Conservation (phyloP, 73 alveolate species). For the Tetrahymena borealis region DNA sequence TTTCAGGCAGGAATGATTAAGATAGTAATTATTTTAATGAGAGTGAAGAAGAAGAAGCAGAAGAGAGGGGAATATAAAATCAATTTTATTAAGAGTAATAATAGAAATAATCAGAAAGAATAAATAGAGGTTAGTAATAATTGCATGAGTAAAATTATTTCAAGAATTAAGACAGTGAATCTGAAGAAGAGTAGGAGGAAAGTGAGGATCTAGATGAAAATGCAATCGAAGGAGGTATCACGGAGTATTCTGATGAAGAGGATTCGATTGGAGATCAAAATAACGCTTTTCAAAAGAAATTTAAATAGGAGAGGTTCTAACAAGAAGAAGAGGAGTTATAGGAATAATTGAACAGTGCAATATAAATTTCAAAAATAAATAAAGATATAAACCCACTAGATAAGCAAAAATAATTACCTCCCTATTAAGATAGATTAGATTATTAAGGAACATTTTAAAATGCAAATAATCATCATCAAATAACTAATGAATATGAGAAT, state of each 20-base stretch:
- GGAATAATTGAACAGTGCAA: background rate
- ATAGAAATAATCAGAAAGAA: too few relatives aligned
- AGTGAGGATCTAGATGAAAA: background rate
- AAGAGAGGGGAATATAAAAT: too few relatives aligned
- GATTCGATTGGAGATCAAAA: background rate
- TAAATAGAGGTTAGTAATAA: too few relatives aligned
- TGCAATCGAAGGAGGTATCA: background rate
- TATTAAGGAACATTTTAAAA: background rate
- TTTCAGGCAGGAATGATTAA: background rate
- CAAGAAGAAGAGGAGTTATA: background rate
- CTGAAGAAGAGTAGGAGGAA: background rate
- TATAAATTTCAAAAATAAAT: background rate
- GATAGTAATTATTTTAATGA: background rate
- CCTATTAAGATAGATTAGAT: background rate
- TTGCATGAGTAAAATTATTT: background rate
- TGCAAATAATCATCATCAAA: background rate
- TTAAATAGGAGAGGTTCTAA: background rate
- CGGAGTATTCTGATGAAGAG: background rate
- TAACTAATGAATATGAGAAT: too few relatives aligned
- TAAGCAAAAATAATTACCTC: background rate
- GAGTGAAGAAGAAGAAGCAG: too few relatives aligned
- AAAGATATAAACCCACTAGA: background rate
- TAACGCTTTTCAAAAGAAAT: background rate
- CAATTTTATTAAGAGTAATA: too few relatives aligned
- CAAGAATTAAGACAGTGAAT: background rate